These are phyloP conservation scores for Fagopyrum tataricum DNA, from an alignment of 148 eudicot genomes.

Conservation along the genomic window DNA sequence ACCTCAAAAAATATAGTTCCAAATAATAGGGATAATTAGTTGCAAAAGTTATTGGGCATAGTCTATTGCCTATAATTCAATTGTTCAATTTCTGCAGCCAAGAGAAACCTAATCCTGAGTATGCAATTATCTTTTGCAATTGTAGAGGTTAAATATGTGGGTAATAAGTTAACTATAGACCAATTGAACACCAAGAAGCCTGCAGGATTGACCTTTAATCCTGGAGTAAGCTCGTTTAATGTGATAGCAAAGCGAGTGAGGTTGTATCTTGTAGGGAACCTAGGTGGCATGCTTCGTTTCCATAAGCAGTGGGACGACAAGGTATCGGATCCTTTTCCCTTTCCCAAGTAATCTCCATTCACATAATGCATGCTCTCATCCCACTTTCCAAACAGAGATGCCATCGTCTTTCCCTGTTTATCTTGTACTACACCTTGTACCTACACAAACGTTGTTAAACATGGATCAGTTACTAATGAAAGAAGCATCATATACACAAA, in stretches of 20 bases:
- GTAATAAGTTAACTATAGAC: neutral
- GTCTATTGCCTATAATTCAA: neutral
- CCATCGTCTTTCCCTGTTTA: conserved; percentile 70
- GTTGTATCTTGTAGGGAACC: conserved; percentile 56
- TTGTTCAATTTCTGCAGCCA: neutral
- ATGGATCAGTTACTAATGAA: neutral
- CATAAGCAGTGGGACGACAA: conserved; percentile 67
- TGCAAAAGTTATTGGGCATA: neutral
- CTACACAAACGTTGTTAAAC: conserved; percentile 26
- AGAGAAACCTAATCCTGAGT: neutral
- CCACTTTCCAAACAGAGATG: conserved; percentile 94
- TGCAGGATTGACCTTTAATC: conserved; percentile 22
- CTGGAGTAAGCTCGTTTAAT: conserved; percentile 83
- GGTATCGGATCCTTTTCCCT: conserved; percentile 46
- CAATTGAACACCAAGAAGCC: neutral
- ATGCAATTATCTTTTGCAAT: neutral
- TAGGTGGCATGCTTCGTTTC: conserved; percentile 78
- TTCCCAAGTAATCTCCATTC: conserved; percentile 62
- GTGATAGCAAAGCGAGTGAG: conserved; percentile 91
- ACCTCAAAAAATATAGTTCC: neutral
- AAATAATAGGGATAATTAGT: neutral
- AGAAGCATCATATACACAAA: neutral
- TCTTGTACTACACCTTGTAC: conserved; percentile 93
- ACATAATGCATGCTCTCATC: conserved; percentile 95
- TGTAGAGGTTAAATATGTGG: neutral